Percentiles rank a stretch among this genome's conserved stretches.
Evolutionary conservation across 2,329 filamentous ascomycete species (phyloP).

Genomic region (Iodosphaeria phyllophila): DNA sequence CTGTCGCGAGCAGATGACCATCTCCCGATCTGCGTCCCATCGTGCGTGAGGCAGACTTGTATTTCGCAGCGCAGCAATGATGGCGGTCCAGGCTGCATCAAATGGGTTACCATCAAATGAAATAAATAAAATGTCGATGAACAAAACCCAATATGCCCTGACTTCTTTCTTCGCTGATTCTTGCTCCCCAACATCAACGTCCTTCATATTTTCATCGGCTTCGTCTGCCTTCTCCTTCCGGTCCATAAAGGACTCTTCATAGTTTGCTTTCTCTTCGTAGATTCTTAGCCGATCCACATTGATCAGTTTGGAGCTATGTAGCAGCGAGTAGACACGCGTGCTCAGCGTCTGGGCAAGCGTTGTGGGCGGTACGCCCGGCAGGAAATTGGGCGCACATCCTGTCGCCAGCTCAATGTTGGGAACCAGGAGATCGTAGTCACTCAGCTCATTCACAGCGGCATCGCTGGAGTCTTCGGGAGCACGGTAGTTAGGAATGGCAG

Average conservation of each 20-base stretch:
- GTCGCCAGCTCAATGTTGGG: constrained; percentile 89
- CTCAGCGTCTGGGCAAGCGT: constrained; percentile 70
- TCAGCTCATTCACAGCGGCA: constrained; percentile 25
- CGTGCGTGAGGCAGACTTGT: constrained; percentile 60
- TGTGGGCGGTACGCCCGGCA: constrained; percentile 68
- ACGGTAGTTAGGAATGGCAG: constrained; percentile 53
- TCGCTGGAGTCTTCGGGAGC: constrained; percentile 19
- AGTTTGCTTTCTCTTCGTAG: constrained; percentile 20
- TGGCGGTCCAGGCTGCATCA: constrained; percentile 74
- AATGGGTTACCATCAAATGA: constrained; percentile 84
- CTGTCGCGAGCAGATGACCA: constrained; percentile 56
- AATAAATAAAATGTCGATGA: constrained; percentile 89
- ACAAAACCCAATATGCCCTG: constrained; percentile 86
- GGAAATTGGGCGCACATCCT: constrained; percentile 68
- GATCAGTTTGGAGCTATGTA: constrained; percentile 54
- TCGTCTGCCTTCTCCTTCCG: constrained; percentile 8
- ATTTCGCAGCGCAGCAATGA: constrained; percentile 63
- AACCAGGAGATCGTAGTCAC: constrained; percentile 57
- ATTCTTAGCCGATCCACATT: constrained; percentile 53
- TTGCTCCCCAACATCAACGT: constrained; percentile 8
- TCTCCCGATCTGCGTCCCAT: constrained; percentile 71
- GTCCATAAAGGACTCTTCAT: constrained; percentile 6
- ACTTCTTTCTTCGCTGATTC: constrained; percentile 20
- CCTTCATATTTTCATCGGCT: constrained; percentile 17
- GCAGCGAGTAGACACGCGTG: constrained; percentile 56